Base-by-base conservation (phyloP, 805 yeast genomes). In the Cyberlindnera petersonii region DNA sequence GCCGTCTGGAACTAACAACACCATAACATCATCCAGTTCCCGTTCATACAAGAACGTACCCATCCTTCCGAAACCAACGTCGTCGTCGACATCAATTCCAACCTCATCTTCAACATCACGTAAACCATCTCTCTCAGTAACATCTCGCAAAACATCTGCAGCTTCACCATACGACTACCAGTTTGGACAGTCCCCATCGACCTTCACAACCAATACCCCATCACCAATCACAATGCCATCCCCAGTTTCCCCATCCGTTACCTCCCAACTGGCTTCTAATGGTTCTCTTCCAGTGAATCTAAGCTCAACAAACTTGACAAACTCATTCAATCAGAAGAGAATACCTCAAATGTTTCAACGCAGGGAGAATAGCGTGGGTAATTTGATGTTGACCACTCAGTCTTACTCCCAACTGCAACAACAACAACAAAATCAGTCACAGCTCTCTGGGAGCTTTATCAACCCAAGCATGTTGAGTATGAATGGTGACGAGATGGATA, bases 11-110 rank as follows among this genome's bases (percentile, higher is more conserved):
- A 15, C 16, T 9, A 36, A 18, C 30, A 33, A 35, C 15, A 31
- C 50, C 15, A 35, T n/a, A n/a, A n/a, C n/a, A n/a, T n/a, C n/a
- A n/a, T n/a, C n/a, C n/a, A n/a, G n/a, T n/a, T n/a, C n/a, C n/a
- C n/a, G n/a, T n/a, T n/a, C n/a, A n/a, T 53, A 48, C 38, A 54
- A 55, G 38, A 54, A 54, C 32, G 57, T 55, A 6, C 54, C 54
- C 18, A 55, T 55, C 10, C 33, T 55, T 11, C 60, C 60, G n/a
- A 55, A 55, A 37, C 60, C 60, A 10, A 39, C 49, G 3, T 37
- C 45, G 4, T 28, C 44, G n/a, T 32, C 49, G 4, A 37, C 41
- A 5, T 30, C 47, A 23, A 41, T 46, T 3, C 19, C 42, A 9
- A 9, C 18, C 24, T 14, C 27, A 5, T n/a, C n/a, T n/a, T n/a